These are phyloP conservation scores for Luzula sylvatica DNA, from an alignment of 176 grass and related monocot species.

Conservation along the genomic window DNA sequence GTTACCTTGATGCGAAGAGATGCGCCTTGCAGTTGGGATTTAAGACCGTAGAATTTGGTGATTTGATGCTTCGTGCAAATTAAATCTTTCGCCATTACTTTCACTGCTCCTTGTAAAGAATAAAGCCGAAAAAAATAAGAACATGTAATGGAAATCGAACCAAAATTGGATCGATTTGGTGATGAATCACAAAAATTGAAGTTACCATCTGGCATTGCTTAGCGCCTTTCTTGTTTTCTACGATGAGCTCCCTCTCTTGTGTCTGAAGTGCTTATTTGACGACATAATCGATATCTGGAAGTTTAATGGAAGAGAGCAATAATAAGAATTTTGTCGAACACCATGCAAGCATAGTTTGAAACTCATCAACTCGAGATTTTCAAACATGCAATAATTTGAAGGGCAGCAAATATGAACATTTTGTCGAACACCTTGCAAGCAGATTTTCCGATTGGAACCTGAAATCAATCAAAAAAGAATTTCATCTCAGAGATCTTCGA, in stretches of 20 bases:
- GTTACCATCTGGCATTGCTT: slow-evolving; percentile 86
- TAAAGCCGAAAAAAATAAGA: not conserved
- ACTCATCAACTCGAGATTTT: too few species aligned
- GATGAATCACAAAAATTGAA: not conserved
- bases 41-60: slow-evolving; percentile 83
- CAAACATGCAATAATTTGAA: too few species aligned
- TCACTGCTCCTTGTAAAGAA: slow-evolving; percentile 66
- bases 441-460: too few species aligned
- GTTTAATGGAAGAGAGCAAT: too few species aligned
- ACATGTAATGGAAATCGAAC: too few species aligned
- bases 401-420: too few species aligned
- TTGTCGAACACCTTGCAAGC: too few species aligned
- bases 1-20: slow-evolving; percentile 81
- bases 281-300: too few species aligned
- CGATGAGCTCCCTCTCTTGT: slow-evolving; percentile 67
- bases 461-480: too few species aligned
- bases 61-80: slow-evolving; percentile 81
- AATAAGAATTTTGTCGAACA: too few species aligned
- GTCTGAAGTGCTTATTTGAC: slow-evolving; percentile 53
- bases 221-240: slow-evolving; percentile 62
- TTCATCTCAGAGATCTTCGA: too few species aligned
- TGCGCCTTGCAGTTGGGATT: slow-evolving; percentile 85
- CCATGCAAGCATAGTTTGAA: too few species aligned
- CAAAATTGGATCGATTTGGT: not conserved
- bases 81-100: slow-evolving; percentile 88